Evolutionary conservation across 2,329 filamentous ascomycete genomes (phyloP), one percentile per base, ranked within the genome.

Genomic region (Exutisphaerella laricina): DNA sequence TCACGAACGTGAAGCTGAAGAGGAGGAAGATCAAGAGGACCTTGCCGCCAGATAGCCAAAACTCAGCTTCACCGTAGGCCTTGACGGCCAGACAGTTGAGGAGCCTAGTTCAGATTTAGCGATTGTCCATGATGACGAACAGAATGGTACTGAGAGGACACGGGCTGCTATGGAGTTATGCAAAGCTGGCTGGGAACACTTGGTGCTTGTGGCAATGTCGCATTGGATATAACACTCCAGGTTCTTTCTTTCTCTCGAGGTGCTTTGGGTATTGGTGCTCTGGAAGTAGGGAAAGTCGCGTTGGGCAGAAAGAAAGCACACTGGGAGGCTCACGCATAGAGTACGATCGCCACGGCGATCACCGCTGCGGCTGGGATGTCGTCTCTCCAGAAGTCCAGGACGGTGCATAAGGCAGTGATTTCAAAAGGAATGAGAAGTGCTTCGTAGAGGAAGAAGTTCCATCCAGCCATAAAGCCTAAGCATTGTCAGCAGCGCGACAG

Each of bases 31-130:
- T 56, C 21, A 58, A 39, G 20, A 60, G 28, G 26, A 60, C 51
- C 35, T 58, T 72, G 54, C 67, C 66, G 21, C 66, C 66, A 1
- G 75, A 74, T 3, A 80, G 68, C 74, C 75, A 80, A 51, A 63
- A 64, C 39, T 62, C 59, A 20, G 59, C 65, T 46, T 71, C 68
- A 20, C 70, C 70, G 37, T 68, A 72, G 1, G 61, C 65, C 34
- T 63, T 59, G 26, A 72, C 70, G 28, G 68, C 68, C 10, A 72
- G 54, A 18, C 69, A 21, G 51, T 73, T 72, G 46, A 69, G 34
- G 17, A 49, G 26, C 39, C 46, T 46, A 33, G 9, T n/a, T 32
- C 23, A 29, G 28, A 8, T 35, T 44, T 22, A 39, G 35, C 26
- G 32, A 33, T 16, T 13, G 16, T 30, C 30, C 13, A 26, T 22